Percentiles rank a stretch among this genome's conserved stretches.
These are phyloP conservation scores for Microdochium trichocladiopsis DNA, from an alignment of 2,329 filamentous ascomycete genomes.

Conservation along the genomic window DNA sequence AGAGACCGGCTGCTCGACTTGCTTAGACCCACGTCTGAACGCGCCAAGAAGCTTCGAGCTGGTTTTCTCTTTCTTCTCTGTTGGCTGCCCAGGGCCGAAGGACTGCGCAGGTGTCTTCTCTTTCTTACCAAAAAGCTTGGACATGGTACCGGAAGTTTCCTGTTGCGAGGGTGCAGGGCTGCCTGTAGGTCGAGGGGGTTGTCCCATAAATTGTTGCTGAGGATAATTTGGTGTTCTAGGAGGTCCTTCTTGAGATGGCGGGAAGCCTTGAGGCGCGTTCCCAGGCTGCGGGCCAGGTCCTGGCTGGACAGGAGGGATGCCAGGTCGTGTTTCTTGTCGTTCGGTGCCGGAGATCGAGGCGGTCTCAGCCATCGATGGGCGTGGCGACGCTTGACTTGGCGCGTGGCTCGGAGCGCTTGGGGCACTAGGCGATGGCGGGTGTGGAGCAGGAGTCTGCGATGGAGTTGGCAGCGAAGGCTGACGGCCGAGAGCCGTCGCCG, in stretches of 20 bases:
- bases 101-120: slow-evolving; percentile 2
- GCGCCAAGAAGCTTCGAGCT: slow-evolving; percentile 19
- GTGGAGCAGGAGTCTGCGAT: slow-evolving; percentile 12
- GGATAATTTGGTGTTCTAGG: neutral
- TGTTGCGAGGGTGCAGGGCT: slow-evolving; percentile 10
- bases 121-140: slow-evolving; percentile 13
- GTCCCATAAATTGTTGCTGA: slow-evolving; percentile 3
- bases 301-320: neutral
- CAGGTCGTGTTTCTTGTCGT: neutral
- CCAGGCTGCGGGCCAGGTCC: slow-evolving; percentile 1
- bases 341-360: neutral
- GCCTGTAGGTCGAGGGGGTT: slow-evolving; percentile 8
- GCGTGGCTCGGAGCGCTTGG: slow-evolving; percentile 6
- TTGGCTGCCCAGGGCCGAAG: slow-evolving; percentile 7
- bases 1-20: slow-evolving; percentile 9
- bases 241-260: slow-evolving; percentile 1
- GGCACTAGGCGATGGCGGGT: neutral
- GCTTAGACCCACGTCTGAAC: slow-evolving; percentile 18
- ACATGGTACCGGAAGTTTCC: slow-evolving; percentile 7
- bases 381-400: slow-evolving; percentile 9
- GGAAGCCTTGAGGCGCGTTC: slow-evolving; percentile 2
- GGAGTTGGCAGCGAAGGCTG: slow-evolving; percentile 18
- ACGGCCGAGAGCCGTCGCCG: slow-evolving; percentile 1
- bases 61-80: slow-evolving; percentile 19
- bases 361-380: neutral